Evolutionary conservation across 2,329 filamentous ascomycete species (phyloP).

Genomic region (Pseudogymnoascus sp.): DNA sequence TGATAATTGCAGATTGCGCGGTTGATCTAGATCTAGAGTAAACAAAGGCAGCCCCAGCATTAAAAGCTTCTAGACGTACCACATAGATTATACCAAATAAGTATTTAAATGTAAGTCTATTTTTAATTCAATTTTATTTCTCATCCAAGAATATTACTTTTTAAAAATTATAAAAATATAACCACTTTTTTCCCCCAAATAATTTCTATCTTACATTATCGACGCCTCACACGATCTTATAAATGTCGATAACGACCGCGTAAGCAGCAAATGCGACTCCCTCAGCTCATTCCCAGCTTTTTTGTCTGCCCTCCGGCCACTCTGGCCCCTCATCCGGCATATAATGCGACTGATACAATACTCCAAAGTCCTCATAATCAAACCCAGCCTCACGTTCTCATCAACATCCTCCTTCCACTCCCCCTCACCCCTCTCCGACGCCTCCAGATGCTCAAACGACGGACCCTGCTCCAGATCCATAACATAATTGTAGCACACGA

Average conservation of each 20-base stretch:
- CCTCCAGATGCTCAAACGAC: neutral
- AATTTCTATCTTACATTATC: neutral
- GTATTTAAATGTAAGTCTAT: neutral
- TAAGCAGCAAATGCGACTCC: neutral
- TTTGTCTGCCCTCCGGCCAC: neutral
- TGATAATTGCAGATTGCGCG: too few species aligned
- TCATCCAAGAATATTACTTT: neutral
- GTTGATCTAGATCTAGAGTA: too few species aligned
- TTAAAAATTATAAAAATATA: neutral
- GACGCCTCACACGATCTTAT: neutral
- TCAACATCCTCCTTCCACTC: constrained; percentile 3
- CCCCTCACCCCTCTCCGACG: neutral
- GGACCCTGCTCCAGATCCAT: constrained; percentile 10
- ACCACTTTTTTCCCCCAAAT: neutral
- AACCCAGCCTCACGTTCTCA: neutral
- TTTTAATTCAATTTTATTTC: too few species aligned
- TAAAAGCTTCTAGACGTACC: too few species aligned
- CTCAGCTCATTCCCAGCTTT: neutral
- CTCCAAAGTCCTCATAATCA: constrained; percentile 8
- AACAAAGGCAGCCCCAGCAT: too few species aligned
- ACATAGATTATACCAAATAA: too few species aligned
- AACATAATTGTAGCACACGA: constrained; percentile 21
- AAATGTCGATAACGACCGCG: neutral
- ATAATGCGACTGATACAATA: neutral
- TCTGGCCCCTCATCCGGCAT: neutral